phyloP scores from a whole-genome alignment of 257 asterid species.

The Paraleonurus japonicus region DNA sequence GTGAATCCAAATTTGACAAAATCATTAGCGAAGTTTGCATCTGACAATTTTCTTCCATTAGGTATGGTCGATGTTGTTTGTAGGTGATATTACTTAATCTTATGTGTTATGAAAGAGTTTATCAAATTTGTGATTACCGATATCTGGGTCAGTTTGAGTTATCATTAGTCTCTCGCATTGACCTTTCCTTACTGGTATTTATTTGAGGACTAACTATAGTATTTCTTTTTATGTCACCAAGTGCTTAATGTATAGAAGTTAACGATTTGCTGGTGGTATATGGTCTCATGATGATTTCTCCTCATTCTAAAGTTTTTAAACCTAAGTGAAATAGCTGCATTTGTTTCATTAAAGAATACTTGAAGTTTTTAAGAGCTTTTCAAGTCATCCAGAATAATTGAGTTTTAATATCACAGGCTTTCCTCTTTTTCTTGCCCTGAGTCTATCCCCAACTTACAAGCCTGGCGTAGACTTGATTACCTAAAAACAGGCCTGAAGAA shows the following conservation, averaged over 20 bases:
- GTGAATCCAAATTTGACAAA: constrained; percentile 41
- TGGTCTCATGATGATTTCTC: neutral
- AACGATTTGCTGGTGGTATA: neutral
- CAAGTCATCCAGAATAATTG: neutral
- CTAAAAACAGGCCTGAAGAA: neutral
- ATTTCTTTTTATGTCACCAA: neutral
- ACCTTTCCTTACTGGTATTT: neutral
- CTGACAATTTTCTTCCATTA: constrained; percentile 74
- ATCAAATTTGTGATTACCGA: neutral
- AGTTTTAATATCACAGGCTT: neutral
- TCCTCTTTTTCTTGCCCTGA: neutral
- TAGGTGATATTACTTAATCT: neutral
- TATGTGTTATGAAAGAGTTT: neutral
- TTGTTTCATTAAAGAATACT: neutral
- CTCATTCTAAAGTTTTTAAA: neutral
- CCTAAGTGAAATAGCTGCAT: neutral
- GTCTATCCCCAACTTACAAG: neutral
- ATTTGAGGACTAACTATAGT: too few relatives aligned
- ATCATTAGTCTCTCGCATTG: neutral
- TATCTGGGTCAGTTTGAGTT: neutral
- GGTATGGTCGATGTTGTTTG: constrained; percentile 38
- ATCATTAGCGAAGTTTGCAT: constrained; percentile 47
- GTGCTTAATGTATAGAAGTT: neutral
- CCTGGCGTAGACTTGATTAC: neutral
- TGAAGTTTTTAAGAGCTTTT: neutral